These are phyloP conservation scores for Aspergillus ostianus DNA, from an alignment of 495 filamentous ascomycete genomes.

Conservation along the genomic window DNA sequence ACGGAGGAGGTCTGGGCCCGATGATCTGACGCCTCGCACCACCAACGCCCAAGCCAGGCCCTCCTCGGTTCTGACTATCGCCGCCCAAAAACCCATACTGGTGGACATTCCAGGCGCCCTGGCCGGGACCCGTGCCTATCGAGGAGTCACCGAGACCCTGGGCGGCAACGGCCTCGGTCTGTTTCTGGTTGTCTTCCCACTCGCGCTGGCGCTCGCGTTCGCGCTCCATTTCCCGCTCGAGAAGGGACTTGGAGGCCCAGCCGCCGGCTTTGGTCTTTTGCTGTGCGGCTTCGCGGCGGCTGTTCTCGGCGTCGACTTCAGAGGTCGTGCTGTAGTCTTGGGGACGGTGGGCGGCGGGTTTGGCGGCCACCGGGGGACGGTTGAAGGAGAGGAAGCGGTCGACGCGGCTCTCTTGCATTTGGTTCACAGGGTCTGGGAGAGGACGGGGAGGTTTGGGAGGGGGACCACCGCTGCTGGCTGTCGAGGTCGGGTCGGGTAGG, in stretches of 20 bases:
- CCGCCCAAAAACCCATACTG: conserved; percentile 88
- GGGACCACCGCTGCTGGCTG: conserved; percentile 9
- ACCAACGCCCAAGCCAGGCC: conserved; percentile 64
- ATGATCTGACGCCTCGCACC: conserved; percentile 77
- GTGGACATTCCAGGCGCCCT: conserved; percentile 77
- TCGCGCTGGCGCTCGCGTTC: conserved; percentile 90
- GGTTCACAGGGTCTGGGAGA: conserved; percentile 49
- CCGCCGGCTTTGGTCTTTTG: conserved; percentile 69
- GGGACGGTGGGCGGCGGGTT: conserved; percentile 41
- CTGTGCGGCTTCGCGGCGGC: conserved; percentile 60
- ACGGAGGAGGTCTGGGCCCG: conserved; percentile 67
- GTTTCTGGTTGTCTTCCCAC: conserved; percentile 90
- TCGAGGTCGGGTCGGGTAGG: conserved; percentile 30
- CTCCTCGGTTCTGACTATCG: conserved; percentile 75
- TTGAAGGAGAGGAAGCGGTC: conserved; percentile 53
- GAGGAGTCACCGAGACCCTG: conserved; percentile 39
- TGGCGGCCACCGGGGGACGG: conserved; percentile 40
- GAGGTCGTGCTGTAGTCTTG: conserved; percentile 59
- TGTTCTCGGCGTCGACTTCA: conserved; percentile 69
- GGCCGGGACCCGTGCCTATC: conserved; percentile 53
- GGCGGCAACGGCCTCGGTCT: conserved; percentile 56
- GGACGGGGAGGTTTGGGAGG: conserved; percentile 35
- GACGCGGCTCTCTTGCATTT: conserved; percentile 32
- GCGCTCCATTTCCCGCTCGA: conserved; percentile 94
- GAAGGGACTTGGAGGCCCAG: conserved; percentile 75